Evolutionary conservation across 2,329 filamentous ascomycete genomes (phyloP), one percentile per base, ranked within the genome.

Genomic region (Cercospora zeina): DNA sequence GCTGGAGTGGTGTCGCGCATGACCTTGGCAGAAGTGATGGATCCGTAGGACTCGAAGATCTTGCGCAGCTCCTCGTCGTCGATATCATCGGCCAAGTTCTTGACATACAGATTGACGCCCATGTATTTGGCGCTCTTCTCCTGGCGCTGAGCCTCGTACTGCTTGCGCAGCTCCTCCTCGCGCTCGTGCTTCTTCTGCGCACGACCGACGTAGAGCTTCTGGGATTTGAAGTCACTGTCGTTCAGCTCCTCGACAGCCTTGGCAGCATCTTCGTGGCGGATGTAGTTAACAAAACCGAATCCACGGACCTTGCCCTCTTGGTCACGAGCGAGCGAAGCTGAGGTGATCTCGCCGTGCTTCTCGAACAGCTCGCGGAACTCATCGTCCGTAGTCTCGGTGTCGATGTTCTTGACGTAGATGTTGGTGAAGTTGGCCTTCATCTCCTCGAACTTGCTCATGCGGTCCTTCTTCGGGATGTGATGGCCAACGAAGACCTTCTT

Each of bases 401-500:
- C 86, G 72, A 99, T 89, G 83, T 99, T 99, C 88, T 99, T 99
- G 83, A 99, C 91, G 82, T 99, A 99, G 80, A 99, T 88, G 79
- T 99, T 99, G 83, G 95, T 99, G 86, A 96, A 99, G 85, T 99
- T 99, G 79, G 95, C 95, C 89, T 99, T 99, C 93, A 99, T 99
- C 85, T 99, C 95, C 83, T 99, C 95, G 73, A 97, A 97, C 83
- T 99, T 99, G 91, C 91, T 96, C 86, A 97, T 95, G 74, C 95
- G 93, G 77, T 99, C 95, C 86, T 97, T 97, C 89, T 97, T 97
- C 78, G 95, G 93, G 74, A 99, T 97, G 82, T 99, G 95, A 81
- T 97, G 93, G 68, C 95, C 95, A 71, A 99, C 95, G 73, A 96
- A 99, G 68, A 99, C 95, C 87, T 99, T 99, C 89, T 99, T 99